Conservation (phyloP, 2,329 filamentous ascomycete genomes). For the Aspergillus sp. region DNA sequence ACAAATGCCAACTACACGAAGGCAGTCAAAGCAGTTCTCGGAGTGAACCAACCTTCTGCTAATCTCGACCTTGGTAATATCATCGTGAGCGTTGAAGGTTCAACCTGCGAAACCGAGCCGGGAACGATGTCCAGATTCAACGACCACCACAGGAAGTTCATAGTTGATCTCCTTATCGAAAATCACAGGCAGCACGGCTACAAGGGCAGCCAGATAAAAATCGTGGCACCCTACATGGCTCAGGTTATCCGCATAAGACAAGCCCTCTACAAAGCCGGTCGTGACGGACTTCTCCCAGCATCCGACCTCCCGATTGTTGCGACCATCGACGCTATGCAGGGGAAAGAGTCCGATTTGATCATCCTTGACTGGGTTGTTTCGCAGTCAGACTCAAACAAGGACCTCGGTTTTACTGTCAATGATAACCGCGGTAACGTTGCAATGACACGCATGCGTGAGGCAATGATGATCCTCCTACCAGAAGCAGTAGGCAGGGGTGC, state of each 20-base stretch:
- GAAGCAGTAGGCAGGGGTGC: background rate
- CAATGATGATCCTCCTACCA: background rate
- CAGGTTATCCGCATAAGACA: background rate
- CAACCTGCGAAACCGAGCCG: background rate
- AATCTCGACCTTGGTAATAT: background rate
- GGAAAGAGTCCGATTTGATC: background rate
- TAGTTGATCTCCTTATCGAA: background rate
- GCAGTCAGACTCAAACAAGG: background rate
- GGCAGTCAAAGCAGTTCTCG: no score
- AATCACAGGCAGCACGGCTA: background rate
- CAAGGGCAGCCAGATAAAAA: background rate
- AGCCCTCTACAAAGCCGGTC: background rate
- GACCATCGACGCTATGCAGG: background rate
- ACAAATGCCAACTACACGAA: background rate
- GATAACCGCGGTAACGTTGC: background rate
- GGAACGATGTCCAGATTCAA: background rate
- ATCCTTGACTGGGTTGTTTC: background rate
- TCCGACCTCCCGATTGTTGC: background rate
- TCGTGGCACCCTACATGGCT: background rate
- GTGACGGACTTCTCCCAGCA: background rate
- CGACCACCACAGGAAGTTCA: background rate
- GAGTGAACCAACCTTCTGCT: no score
- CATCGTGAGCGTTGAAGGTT: background rate
- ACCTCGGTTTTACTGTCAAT: background rate
- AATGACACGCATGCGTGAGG: background rate